Percentiles rank a stretch among this genome's conserved stretches.
These are phyloP conservation scores for Hura crepitans DNA, from an alignment of 441 rosid species.

Conservation along the genomic window DNA sequence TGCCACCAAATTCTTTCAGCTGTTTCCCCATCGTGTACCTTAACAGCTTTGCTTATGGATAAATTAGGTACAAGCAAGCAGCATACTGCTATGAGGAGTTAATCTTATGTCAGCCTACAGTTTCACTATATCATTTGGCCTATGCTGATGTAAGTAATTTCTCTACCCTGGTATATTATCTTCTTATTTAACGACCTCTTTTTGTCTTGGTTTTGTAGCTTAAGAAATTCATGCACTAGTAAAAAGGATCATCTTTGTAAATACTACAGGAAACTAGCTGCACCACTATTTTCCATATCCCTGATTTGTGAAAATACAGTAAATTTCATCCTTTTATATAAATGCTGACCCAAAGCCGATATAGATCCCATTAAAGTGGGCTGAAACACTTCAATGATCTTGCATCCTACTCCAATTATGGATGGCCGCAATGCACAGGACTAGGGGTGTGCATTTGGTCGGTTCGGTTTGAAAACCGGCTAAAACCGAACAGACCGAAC, in stretches of 20 bases:
- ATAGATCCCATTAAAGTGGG: not conserved
- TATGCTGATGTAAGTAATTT: constrained; percentile 78
- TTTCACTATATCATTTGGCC: constrained; percentile 72
- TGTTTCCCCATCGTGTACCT: not conserved
- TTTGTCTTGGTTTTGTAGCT: not conserved
- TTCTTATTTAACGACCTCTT: not conserved
- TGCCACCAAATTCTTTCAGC: constrained; percentile 11
- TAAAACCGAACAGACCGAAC: too few species aligned
- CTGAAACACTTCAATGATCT: not conserved
- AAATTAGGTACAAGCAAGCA: constrained; percentile 93
- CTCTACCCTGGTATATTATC: not conserved
- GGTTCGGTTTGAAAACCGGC: too few species aligned
- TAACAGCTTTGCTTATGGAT: constrained; percentile 2
- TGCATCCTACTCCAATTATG: not conserved
- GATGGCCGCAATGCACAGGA: not conserved
- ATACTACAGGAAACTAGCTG: not conserved
- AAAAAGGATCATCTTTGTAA: not conserved
- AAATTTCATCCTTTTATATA: not conserved
- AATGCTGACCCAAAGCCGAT: not conserved
- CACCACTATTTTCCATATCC: not conserved
- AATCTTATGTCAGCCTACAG: constrained; percentile 71
- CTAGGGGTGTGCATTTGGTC: too few species aligned
- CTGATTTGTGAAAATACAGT: not conserved
- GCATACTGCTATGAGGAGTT: constrained; percentile 98
- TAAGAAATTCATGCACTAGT: constrained; percentile 1